Evolutionary conservation across 2,329 filamentous ascomycete genomes (phyloP), one percentile per base, ranked within the genome.

Genomic region (Ascochyta koolunga): DNA sequence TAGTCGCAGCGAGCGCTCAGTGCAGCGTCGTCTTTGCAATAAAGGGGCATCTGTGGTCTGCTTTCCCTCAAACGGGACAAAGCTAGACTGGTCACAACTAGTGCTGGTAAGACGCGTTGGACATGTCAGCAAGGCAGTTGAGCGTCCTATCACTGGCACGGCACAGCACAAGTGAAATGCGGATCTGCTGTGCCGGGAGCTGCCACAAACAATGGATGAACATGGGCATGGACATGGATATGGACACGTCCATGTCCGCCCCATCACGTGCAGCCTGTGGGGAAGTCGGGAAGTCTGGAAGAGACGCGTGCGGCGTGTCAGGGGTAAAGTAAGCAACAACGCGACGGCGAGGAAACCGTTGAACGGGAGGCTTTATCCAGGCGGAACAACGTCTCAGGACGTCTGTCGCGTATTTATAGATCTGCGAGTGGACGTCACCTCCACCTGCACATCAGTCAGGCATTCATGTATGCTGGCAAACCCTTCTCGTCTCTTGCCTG

Each of bases 111-210:
- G 45, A 50, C 40, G 39, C 45, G 49, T 50, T 56, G 54, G 43
- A 48, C 64, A 42, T 65, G 62, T 67, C 58, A 65, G 62, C 62
- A 61, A 61, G 52, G 57, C 62, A 45, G 38, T 33, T 42, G 42
- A 37, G 27, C 29, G 45, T 49, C 54, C 54, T 58, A 49, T 59
- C 48, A 33, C 45, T 45, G 55, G 54, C 47, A 46, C 54, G 24
- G 54, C 54, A 52, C 45, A 43, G 40, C 18, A 22, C 29, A 21
- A 54, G 45, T 50, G 45, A 49, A 45, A 54, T 54, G 51, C 45
- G 19, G 40, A 54, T 54, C 40, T 49, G 44, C 44, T 36, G 21
- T 45, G 51, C 51, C 44, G 51, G 15, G 35, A 25, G 22, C 40
- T 29, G 51, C 35, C 37, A 37, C 45, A 45, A 54, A 50, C 35